These are phyloP conservation scores for Panicum miliaceum DNA, from an alignment of 176 grass and related monocot species.

Conservation along the genomic window DNA sequence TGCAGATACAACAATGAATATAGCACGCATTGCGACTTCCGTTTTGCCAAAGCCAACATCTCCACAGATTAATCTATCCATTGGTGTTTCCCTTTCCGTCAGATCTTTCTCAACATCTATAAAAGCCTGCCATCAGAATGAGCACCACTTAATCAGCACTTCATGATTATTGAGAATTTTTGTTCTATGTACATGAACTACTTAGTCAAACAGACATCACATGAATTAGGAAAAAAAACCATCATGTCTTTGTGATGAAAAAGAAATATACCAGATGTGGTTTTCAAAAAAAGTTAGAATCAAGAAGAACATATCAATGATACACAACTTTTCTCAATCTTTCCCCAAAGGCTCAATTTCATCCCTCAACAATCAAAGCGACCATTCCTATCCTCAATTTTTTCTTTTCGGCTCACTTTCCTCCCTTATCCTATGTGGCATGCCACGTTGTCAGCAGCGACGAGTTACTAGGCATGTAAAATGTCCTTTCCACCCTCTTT, in stretches of 20 bases:
- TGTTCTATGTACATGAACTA: neutral
- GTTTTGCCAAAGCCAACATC: constrained; percentile 99
- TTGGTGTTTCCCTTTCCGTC: constrained; percentile 92
- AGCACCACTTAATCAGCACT: constrained; percentile 31
- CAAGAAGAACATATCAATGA: constrained; percentile 25
- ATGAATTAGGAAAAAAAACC: constrained; percentile 10
- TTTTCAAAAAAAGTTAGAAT: neutral
- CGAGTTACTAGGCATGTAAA: too few species aligned
- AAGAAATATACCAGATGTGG: neutral
- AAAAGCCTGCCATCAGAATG: constrained; percentile 70
- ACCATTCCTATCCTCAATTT: too few species aligned
- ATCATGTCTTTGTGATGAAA: constrained; percentile 8
- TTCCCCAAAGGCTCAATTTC: too few species aligned
- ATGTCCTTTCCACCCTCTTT: too few species aligned
- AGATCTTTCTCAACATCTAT: constrained; percentile 95
- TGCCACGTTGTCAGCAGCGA: too few species aligned
- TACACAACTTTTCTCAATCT: neutral
- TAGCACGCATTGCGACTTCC: constrained; percentile 89
- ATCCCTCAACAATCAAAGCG: too few species aligned
- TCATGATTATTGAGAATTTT: neutral
- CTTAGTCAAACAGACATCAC: neutral
- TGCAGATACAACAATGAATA: constrained; percentile 82
- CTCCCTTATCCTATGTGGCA: too few species aligned
- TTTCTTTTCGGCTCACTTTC: too few species aligned
- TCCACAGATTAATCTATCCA: constrained; percentile 97